Percentiles rank a stretch among this genome's conserved stretches.
phyloP scores from a whole-genome alignment of 176 grass and related monocot genomes.

The Coix lacrymajobi region DNA sequence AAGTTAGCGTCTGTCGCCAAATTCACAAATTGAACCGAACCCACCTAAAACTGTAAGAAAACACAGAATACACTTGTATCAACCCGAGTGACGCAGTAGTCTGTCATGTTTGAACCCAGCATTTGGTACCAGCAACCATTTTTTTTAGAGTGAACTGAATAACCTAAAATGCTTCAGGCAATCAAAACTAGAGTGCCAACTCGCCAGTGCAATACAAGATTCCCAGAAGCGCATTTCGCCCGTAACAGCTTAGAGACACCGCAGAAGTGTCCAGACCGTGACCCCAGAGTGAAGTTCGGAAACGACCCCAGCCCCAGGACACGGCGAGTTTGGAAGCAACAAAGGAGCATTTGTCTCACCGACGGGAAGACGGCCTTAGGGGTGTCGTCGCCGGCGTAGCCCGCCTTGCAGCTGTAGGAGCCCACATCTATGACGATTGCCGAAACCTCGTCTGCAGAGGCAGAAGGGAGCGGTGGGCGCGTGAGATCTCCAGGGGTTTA shows the following conservation, averaged over 20 bases:
- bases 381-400: conserved; percentile 93
- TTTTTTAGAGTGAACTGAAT: not conserved
- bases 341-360: conserved; percentile 37
- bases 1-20: not conserved
- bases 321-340: not conserved
- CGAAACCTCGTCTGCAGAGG: conserved; percentile 79
- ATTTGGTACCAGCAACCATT: not conserved
- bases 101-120: not conserved
- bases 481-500: conserved; percentile 44
- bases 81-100: not conserved
- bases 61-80: not conserved
- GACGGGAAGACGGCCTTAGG: conserved; percentile 96
- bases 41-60: not conserved
- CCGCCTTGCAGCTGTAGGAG: conserved; percentile 96
- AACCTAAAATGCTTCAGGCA: not conserved
- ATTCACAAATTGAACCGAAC: not conserved
- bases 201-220: not conserved
- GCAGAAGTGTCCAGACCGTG: not conserved
- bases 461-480: not conserved
- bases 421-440: conserved; percentile 97
- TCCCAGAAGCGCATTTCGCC: not conserved
- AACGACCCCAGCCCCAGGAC: not conserved
- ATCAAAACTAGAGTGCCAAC: not conserved
- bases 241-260: not conserved
- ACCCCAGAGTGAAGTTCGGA: not conserved